Conservation (phyloP, 306 rosid species). For the Quercus gilva region DNA sequence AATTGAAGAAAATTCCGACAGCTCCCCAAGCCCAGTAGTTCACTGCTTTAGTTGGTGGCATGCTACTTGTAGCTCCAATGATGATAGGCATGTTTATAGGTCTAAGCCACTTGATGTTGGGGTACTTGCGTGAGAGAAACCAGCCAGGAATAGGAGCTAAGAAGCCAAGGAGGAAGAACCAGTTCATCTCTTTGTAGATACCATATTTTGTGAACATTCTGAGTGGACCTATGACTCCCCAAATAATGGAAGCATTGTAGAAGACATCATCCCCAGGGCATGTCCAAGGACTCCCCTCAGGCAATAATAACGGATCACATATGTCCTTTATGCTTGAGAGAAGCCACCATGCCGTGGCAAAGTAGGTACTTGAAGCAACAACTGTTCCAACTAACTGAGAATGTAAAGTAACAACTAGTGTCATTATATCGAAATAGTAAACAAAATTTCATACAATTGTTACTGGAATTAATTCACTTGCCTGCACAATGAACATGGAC, state of each 20-base stretch:
- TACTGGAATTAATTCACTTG: neutral
- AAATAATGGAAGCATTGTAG: conserved; percentile 73
- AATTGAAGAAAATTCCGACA: conserved; percentile 70
- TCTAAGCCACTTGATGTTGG: conserved; percentile 41
- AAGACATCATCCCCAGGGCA: conserved; percentile 64
- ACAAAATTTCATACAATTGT: neutral
- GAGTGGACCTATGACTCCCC: conserved; percentile 75
- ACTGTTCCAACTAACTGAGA: conserved; percentile 55
- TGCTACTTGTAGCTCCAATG: conserved; percentile 11
- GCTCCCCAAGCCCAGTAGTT: conserved; percentile 48
- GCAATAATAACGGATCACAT: conserved; percentile 33
- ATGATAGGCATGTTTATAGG: conserved; percentile 62
- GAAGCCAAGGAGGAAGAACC: conserved; percentile 60
- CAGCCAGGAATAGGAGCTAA: conserved; percentile 57
- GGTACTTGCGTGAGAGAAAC: conserved; percentile 43
- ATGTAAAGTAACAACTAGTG: neutral
- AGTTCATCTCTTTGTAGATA: conserved; percentile 46
- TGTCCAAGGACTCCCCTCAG: conserved; percentile 74
- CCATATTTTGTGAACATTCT: conserved; percentile 58
- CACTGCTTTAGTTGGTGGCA: conserved; percentile 48
- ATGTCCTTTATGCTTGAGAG: conserved; percentile 41
- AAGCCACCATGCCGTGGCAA: conserved; percentile 78
- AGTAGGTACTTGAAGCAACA: conserved; percentile 44
- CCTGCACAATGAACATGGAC: conserved; percentile 72
- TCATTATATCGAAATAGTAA: no score